Conservation (phyloP, 106 monocot species). For the Chionographis japonica region DNA sequence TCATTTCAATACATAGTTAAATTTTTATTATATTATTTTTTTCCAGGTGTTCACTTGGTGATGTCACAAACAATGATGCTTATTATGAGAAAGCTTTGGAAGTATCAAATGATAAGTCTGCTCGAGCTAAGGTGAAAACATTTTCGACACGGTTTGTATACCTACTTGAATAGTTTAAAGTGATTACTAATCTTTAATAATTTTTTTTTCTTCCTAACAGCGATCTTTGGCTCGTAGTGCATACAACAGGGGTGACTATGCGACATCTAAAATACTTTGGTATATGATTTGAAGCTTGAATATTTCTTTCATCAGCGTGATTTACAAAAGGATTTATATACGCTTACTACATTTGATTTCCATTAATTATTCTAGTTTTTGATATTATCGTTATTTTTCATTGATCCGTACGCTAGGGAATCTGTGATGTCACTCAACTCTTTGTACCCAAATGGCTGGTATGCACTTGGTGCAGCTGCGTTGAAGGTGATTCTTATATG, state of each 20-base stretch:
- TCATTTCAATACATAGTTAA: no score
- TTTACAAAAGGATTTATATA: background rate
- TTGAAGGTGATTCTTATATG: slow-evolving; percentile 51
- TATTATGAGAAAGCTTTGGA: slow-evolving; percentile 86
- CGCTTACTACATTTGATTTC: background rate
- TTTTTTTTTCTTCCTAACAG: slow-evolving; percentile 28
- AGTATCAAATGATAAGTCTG: slow-evolving; percentile 86
- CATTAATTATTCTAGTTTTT: background rate
- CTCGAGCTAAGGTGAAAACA: slow-evolving; percentile 74
- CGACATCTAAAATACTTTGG: slow-evolving; percentile 77
- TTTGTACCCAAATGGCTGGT: slow-evolving; percentile 93
- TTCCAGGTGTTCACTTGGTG: slow-evolving; percentile 93
- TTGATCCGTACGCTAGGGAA: slow-evolving; percentile 49
- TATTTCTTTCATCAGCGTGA: background rate
- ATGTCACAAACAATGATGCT: slow-evolving; percentile 79
- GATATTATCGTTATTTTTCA: background rate
- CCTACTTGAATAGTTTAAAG: background rate
- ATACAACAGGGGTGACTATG: slow-evolving; percentile 83
- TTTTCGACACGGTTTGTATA: background rate
- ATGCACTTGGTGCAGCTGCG: slow-evolving; percentile 89
- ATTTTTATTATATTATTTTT: background rate
- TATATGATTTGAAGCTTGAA: slow-evolving; percentile 23
- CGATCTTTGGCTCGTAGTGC: slow-evolving; percentile 92
- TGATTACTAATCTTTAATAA: background rate
- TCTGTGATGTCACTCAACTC: slow-evolving; percentile 87